Evolutionary conservation across 805 yeast species (phyloP).

Genomic region (Nakazawaea ishiwadae): DNA sequence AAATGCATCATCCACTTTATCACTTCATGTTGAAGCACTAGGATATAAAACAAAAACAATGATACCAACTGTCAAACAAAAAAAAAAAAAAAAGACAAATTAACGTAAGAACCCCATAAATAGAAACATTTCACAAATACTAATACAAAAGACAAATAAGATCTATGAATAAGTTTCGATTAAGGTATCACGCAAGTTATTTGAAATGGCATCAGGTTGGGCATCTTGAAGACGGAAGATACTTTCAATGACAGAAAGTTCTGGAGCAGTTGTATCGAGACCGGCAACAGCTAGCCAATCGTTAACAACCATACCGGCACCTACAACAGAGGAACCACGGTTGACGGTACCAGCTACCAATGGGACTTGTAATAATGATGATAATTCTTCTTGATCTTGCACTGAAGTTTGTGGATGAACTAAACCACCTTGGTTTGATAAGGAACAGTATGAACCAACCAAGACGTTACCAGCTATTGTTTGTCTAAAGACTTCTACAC

Average conservation of each 20-base stretch:
- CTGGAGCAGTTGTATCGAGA: constrained; percentile 97
- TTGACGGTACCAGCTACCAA: constrained; percentile 98
- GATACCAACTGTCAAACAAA: too few relatives aligned
- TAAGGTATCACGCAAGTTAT: constrained; percentile 84
- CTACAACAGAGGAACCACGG: constrained; percentile 96
- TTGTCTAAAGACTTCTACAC: constrained; percentile 98
- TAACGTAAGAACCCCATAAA: not conserved
- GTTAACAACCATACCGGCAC: constrained; percentile 98
- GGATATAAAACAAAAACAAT: too few relatives aligned
- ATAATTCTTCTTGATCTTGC: constrained; percentile 97
- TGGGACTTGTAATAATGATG: constrained; percentile 93
- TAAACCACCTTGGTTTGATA: constrained; percentile 96
- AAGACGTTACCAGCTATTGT: constrained; percentile 97
- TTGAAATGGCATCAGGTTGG: constrained; percentile 80
- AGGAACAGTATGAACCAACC: constrained; percentile 93
- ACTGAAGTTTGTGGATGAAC: constrained; percentile 97
- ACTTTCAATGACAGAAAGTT: constrained; percentile 92
- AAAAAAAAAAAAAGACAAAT: not conserved
- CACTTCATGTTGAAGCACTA: not conserved
- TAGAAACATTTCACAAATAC: not conserved
- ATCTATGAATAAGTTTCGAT: constrained; percentile 81
- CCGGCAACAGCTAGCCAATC: constrained; percentile 98
- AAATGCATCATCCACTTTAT: too few relatives aligned
- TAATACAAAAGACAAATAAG: not conserved
- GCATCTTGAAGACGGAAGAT: constrained; percentile 92